Evolutionary conservation across 192 early-diverging fungal species (phyloP), one percentile per base, ranked within the genome.

Genomic region (Backusella mclennaniae): DNA sequence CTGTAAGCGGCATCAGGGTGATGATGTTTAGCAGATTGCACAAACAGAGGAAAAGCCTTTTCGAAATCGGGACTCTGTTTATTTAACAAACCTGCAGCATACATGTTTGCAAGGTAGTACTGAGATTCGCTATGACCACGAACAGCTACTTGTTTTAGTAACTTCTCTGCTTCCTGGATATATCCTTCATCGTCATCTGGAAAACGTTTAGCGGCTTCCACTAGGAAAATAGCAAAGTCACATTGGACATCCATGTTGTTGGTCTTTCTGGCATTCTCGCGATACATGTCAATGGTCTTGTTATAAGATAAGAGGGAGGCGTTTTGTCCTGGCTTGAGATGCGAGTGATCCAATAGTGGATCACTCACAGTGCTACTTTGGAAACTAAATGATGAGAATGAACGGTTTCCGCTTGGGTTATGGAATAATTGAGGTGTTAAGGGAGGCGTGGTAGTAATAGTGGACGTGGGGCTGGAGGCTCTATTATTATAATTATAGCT

Each of bases 171-270:
- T 81, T 95, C 93, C 19, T 84, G 85, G 52, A 89, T 79, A 56
- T 91, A 81, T 12, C 66, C 46, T 63, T 63, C 56, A 29, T 63
- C 56, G 26, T 26, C 56, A 29, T 63, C 23, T 38, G n/a, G 15
- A 31, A 73, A 36, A 2, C 81, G 66, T 23, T 84, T 85, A 46
- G 85, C 84, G 38, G 84, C 85, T 35, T 90, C 87, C 4, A 90
- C 82, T 76, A 88, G 83, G 38, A 89, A 92, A 12, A 87, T 88
- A 3, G 92, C 92, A 87, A 91, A 91, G 69, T 91, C 88, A 69
- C 88, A 88, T 77, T 89, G 88, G 31, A 93, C 80, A 15, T 86
- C 84, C 2, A 84, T 76, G 44, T 90, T 86, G 14, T 86, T 87
- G 14, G 87, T 88, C 73, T 90, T 90, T 81, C 90, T 88, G 36